Percentiles rank a stretch among this genome's conserved stretches.
phyloP scores from a whole-genome alignment of 1,284 basidiomycete species.

The Heterobasidion irregulare region DNA sequence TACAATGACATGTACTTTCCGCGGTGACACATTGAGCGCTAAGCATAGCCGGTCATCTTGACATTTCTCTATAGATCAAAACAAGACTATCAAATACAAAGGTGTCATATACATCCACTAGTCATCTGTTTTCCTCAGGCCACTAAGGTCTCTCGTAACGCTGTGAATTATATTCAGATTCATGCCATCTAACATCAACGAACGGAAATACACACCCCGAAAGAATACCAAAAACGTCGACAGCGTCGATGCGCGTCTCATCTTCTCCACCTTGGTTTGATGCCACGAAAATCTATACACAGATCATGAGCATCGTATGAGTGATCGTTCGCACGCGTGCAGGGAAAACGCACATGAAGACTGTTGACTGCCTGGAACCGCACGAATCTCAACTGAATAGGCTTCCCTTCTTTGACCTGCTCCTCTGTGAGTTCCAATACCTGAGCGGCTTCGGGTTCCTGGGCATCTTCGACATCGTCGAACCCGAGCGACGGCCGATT shows the following conservation, averaged over 20 bases:
- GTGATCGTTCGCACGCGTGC: too few relatives aligned
- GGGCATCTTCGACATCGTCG: conserved; percentile 47
- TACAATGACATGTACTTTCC: too few relatives aligned
- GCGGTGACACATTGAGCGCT: too few relatives aligned
- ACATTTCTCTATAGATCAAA: too few relatives aligned
- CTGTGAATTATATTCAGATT: conserved; percentile 22
- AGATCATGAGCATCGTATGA: too few relatives aligned
- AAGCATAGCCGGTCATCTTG: too few relatives aligned
- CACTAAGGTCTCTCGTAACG: conserved; percentile 48
- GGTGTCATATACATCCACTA: background rate
- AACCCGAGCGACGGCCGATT: conserved; percentile 66
- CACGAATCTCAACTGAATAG: conserved; percentile 61
- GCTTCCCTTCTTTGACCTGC: conserved; percentile 47
- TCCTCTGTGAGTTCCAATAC: conserved; percentile 42
- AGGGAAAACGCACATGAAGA: conserved; percentile 48
- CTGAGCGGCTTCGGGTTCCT: conserved; percentile 45
- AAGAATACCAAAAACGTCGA: conserved; percentile 66
- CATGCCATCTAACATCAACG: background rate
- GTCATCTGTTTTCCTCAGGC: conserved; percentile 40
- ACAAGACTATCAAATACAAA: background rate
- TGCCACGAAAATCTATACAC: conserved; percentile 64
- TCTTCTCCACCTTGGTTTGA: conserved; percentile 72
- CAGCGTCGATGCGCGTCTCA: conserved; percentile 68
- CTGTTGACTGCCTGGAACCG: conserved; percentile 74
- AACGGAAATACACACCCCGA: conserved; percentile 37